A percentile compares a stretch with the other conserved stretches of the same genome.
phyloP scores from a whole-genome alignment of 2,329 filamentous ascomycete species.

The Anisogramma anomala region DNA sequence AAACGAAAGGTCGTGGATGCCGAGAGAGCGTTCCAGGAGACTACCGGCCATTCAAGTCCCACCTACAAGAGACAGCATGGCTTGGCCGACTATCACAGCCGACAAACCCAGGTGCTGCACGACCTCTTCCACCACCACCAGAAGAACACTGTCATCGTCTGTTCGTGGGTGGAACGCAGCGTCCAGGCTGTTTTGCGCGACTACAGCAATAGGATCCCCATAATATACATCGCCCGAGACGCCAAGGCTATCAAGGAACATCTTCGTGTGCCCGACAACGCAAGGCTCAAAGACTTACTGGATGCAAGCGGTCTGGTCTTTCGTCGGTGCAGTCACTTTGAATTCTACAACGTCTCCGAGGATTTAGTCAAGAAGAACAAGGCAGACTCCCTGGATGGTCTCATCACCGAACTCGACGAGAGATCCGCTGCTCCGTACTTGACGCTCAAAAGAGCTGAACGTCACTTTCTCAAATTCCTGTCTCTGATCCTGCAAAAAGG shows the following conservation, averaged over 20 bases:
- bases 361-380: slow-evolving; percentile 19
- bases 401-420: slow-evolving; percentile 23
- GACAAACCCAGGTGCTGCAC: slow-evolving; percentile 51
- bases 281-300: slow-evolving; percentile 47
- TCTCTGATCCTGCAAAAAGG: slow-evolving; percentile 45
- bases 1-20: slow-evolving; percentile 57
- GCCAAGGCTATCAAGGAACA: slow-evolving; percentile 52
- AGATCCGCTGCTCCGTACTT: slow-evolving; percentile 46
- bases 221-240: slow-evolving; percentile 60
- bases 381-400: slow-evolving; percentile 20
- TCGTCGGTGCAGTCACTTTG: slow-evolving; percentile 57
- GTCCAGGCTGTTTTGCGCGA: slow-evolving; percentile 49
- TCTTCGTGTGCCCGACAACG: slow-evolving; percentile 42
- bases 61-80: slow-evolving; percentile 54
- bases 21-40: slow-evolving; percentile 55
- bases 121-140: slow-evolving; percentile 47
- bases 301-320: slow-evolving; percentile 47
- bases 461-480: slow-evolving; percentile 59
- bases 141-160: slow-evolving; percentile 56
- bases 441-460: slow-evolving; percentile 55
- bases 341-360: slow-evolving; percentile 67
- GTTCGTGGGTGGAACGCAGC: slow-evolving; percentile 57
- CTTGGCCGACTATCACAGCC: slow-evolving; percentile 47
- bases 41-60: slow-evolving; percentile 48
- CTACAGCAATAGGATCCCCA: slow-evolving; percentile 53